Evolutionary conservation across 495 filamentous ascomycete species (phyloP).

Genomic region (Wilcoxina mikolae): DNA sequence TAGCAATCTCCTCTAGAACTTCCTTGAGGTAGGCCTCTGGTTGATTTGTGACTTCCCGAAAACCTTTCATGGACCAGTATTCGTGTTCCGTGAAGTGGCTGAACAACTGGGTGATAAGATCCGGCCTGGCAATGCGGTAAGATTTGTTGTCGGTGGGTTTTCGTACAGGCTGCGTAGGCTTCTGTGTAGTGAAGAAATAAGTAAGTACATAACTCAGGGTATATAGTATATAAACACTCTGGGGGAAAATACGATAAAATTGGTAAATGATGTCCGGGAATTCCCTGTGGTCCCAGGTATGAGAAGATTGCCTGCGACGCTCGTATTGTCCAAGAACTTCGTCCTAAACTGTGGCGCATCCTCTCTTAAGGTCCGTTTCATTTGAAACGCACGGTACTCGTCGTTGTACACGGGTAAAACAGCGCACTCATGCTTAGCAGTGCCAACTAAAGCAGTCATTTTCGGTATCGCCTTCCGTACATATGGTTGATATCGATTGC

Average conservation of each 20-base stretch:
- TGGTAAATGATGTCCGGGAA: conserved; percentile 34
- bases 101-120: conserved; percentile 72
- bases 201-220: conserved; percentile 7
- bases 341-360: conserved; percentile 47
- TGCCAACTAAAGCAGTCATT: conserved; percentile 62
- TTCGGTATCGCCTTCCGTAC: conserved; percentile 36
- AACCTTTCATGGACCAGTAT: conserved; percentile 77
- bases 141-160: conserved; percentile 35
- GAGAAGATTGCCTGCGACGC: conserved; percentile 31
- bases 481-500: conserved; percentile 65
- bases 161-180: conserved; percentile 33
- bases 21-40: conserved; percentile 85
- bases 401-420: conserved; percentile 61
- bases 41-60: conserved; percentile 58
- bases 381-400: conserved; percentile 51
- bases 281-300: conserved; percentile 38
- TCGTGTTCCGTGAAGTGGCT: conserved; percentile 63
- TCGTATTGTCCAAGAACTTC: conserved; percentile 34
- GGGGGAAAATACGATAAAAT: conserved; percentile 43
- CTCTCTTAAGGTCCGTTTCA: conserved; percentile 44
- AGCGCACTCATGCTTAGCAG: conserved; percentile 59
- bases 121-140: conserved; percentile 70
- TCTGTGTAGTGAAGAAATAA: conserved; percentile 25
- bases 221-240: not conserved
- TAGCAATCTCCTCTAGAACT: conserved; percentile 65